Evolutionary conservation across 129 eudicot genomes (phyloP), one percentile per base, ranked within the genome.

Genomic region (Kitagawia praeruptora): DNA sequence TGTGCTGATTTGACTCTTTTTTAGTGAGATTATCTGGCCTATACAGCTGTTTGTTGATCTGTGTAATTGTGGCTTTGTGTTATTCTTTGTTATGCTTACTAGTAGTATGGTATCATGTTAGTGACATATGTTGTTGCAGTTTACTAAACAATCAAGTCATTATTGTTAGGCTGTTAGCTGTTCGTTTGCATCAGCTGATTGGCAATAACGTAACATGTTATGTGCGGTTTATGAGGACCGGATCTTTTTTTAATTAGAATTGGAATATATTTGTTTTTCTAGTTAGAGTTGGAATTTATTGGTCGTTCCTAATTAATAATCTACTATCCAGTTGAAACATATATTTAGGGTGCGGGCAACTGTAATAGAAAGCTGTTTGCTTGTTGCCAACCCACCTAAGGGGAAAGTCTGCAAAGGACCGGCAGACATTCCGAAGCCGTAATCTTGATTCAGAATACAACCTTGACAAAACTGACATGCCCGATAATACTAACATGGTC

Each of bases 401-500:
- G 21, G 6, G 63, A 54, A 4, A 53, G 61, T 54, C 10, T 54
- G 63, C 63, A 54, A 34, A 51, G 61, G 8, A 51, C 61, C 5
- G 61, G 61, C 25, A 5, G 6, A 49, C 0, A 5, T 19, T 18
- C 61, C 3, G 2, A 51, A 51, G 8, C 6, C 61, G 5, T 16
- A 18, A 0, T 19, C 78, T 78, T 77, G 81, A 53, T 56, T 84
- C 73, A 21, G 46, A 71, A 67, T 83, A 87, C 77, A 80, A 77
- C 75, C 84, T 77, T 89, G 86, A 85, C 82, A 77, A 63, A 70
- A 76, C 40, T 82, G 83, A 78, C 87, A 75, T 38, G 88, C 91
- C 53, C 78, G 80, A 77, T 64, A 85, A 73, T 34, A 82, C 67
- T 85, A 63, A 80, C 86, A 58, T 85, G 42, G 76, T 80, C 13